phyloP scores from a whole-genome alignment of 2,329 filamentous ascomycete species.

The Westerdykella aurantiaca region DNA sequence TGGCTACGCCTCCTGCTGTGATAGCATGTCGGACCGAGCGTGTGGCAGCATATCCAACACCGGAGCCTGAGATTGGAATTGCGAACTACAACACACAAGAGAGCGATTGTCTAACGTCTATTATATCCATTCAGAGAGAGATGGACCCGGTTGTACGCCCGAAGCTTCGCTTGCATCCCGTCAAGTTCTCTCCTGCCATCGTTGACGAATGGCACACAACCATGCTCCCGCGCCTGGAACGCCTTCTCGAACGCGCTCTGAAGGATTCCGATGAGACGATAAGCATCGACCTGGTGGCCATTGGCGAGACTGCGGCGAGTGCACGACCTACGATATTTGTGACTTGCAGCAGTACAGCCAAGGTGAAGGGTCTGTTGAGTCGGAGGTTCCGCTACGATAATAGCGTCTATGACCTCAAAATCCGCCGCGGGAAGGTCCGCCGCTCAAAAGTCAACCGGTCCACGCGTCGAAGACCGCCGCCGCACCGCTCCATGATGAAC shows the following conservation, averaged over 20 bases:
- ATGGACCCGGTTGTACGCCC: slow-evolving; percentile 20
- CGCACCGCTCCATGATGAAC: slow-evolving; percentile 39
- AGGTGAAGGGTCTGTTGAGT: slow-evolving; percentile 65
- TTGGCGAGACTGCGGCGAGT: slow-evolving; percentile 62
- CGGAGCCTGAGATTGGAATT: slow-evolving; percentile 22
- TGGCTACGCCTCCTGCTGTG: not conserved
- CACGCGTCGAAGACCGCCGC: slow-evolving; percentile 23
- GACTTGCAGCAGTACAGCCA: slow-evolving; percentile 67
- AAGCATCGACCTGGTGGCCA: slow-evolving; percentile 69
- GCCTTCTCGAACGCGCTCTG: slow-evolving; percentile 64
- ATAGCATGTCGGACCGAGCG: not conserved
- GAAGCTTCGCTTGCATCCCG: slow-evolving; percentile 36
- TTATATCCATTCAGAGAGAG: slow-evolving; percentile 32
- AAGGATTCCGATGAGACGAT: slow-evolving; percentile 69
- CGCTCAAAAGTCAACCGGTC: slow-evolving; percentile 51
- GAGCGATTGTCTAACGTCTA: slow-evolving; percentile 20
- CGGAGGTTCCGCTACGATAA: slow-evolving; percentile 65
- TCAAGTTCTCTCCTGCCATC: slow-evolving; percentile 55
- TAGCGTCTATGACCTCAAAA: slow-evolving; percentile 60
- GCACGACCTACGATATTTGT: slow-evolving; percentile 69
- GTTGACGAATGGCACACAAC: slow-evolving; percentile 67
- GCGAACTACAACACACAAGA: slow-evolving; percentile 4
- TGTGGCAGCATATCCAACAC: slow-evolving; percentile 20
- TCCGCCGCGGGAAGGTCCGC: slow-evolving; percentile 63
- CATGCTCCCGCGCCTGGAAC: slow-evolving; percentile 67